Evolutionary conservation across 306 rosid species (phyloP), one percentile per base, ranked within the genome.

Genomic region (Sicyos edulis): DNA sequence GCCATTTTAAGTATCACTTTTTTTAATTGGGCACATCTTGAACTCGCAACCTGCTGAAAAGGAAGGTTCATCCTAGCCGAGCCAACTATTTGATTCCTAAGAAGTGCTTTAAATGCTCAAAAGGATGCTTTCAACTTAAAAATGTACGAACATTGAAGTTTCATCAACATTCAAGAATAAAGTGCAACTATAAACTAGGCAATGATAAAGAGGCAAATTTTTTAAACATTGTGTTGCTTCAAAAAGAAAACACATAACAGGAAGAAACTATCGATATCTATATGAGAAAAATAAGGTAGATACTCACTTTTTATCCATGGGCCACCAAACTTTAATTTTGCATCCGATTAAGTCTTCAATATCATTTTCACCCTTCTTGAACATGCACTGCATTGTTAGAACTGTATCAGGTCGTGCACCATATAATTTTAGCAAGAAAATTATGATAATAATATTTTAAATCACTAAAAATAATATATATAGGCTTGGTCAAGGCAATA

Each of bases 261-360:
- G 58, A 49, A 20, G 7, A 67, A 29, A 55, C 37, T 34, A 49
- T 14, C 6, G 44, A 37, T 54, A 40, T 29, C 11, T 55, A 44
- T 17, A 52, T 15, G 16, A 52, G 55, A 64, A 13, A 64, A 34
- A 66, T 44, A 62, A 62, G 32, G 42, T 50, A 62, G 52, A 60
- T 19, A 83, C 86, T 84, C 70, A 95, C 99, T 79, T 40, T 81
- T 88, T 95, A 89, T 95, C 99, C 88, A 79, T 76, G 74, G 96
- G 99, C 99, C 99, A 95, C 99, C 99, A 95, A 82, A 95, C 89
- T 91, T 95, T 95, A 73, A 95, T 85, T 81, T 92, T 88, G 86
- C 91, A 87, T 79, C 99, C 96, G 72, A 81, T 85, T 81, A 95
- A 85, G 80, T 91, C 91, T 83, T 89, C 99, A 8, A 82, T 71